These are phyloP conservation scores for Parascedosporium putredinis DNA, from an alignment of 2,329 filamentous ascomycete species.

Conservation along the genomic window DNA sequence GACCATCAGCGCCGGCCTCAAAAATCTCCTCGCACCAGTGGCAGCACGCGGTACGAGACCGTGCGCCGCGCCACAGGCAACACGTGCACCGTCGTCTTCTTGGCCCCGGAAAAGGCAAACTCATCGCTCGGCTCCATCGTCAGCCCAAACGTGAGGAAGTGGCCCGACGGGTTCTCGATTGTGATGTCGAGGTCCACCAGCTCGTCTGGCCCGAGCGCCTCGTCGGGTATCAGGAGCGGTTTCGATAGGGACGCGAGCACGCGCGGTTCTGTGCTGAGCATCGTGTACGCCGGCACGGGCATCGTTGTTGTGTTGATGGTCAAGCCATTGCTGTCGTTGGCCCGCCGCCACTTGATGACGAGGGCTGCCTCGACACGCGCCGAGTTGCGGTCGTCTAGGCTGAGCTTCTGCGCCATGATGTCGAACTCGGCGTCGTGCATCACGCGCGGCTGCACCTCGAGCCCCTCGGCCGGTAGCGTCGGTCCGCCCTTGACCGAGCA, in stretches of 20 bases:
- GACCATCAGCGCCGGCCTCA: slow-evolving; percentile 63
- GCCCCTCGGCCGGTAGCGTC: slow-evolving; percentile 28
- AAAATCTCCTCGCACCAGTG: slow-evolving; percentile 56
- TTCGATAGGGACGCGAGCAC: slow-evolving; percentile 56
- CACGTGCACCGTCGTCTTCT: slow-evolving; percentile 68
- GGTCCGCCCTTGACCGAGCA: slow-evolving; percentile 38
- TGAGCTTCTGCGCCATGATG: slow-evolving; percentile 63
- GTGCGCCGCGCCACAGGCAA: slow-evolving; percentile 69
- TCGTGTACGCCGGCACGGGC: slow-evolving; percentile 66
- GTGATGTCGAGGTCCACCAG: slow-evolving; percentile 45
- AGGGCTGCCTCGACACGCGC: slow-evolving; percentile 66
- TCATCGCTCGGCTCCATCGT: slow-evolving; percentile 86
- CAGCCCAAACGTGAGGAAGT: slow-evolving; percentile 88
- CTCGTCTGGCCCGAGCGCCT: slow-evolving; percentile 15
- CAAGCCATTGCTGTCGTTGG: slow-evolving; percentile 18
- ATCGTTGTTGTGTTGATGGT: slow-evolving; percentile 55
- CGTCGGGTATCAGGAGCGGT: slow-evolving; percentile 18
- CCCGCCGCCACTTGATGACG: slow-evolving; percentile 66
- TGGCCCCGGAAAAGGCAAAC: slow-evolving; percentile 87
- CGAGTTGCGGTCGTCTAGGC: slow-evolving; percentile 71
- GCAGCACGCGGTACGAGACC: slow-evolving; percentile 64
- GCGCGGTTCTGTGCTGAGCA: slow-evolving; percentile 76
- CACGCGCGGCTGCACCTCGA: slow-evolving; percentile 51
- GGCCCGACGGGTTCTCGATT: slow-evolving; percentile 87
- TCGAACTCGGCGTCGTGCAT: slow-evolving; percentile 65